Base-by-base conservation (phyloP, 2,329 filamentous ascomycete species). In the Sphaerostilbella broomeana region DNA sequence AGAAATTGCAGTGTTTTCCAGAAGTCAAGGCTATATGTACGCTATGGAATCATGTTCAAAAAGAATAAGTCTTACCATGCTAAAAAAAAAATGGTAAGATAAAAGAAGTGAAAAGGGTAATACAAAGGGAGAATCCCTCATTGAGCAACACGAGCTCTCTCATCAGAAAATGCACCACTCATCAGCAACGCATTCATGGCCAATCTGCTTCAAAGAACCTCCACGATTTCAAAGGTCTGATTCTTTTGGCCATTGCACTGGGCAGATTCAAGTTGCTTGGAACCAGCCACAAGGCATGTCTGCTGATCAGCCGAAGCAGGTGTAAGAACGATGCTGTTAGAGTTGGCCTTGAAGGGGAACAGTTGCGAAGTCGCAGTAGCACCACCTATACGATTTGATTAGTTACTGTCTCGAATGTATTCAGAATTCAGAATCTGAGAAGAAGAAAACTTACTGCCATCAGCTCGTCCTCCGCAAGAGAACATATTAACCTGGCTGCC, bases 381-480 rank as follows among this genome's bases (percentile, higher is more conserved):
- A 16, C 70, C 69, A 28, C 57, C 68, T 69, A 29, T 35, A 25
- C 8, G 15, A 25, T 2, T 15, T 19, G 28, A 36, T 33, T 11
- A 18, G 31, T 10, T 24, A 8, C 19, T 12, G 21, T 17, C 13
- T 13, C 24, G 34, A 39, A 55, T 38, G 54, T 43, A 16, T 41
- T 36, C 8, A 20, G 18, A 40, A 31, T 12, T 12, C 6, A 6
- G n/a, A 13, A 9, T 9, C 13, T 11, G n/a, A 13, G 5, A 21
- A 6, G 11, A 19, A 11, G 20, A 9, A 20, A 26, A 44, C 58
- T 58, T 53, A 63, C 65, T 52, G 32, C 70, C 70, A 28, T 64
- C 69, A 12, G 69, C 70, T 24, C 70, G 62, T 8, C 71, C 71
- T 18, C 71, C 71, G 44, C 71, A 75, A 2, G 69, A 70, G 45